These are phyloP conservation scores for Dactylorhiza incarnata DNA, from an alignment of 106 monocot species.

Conservation along the genomic window DNA sequence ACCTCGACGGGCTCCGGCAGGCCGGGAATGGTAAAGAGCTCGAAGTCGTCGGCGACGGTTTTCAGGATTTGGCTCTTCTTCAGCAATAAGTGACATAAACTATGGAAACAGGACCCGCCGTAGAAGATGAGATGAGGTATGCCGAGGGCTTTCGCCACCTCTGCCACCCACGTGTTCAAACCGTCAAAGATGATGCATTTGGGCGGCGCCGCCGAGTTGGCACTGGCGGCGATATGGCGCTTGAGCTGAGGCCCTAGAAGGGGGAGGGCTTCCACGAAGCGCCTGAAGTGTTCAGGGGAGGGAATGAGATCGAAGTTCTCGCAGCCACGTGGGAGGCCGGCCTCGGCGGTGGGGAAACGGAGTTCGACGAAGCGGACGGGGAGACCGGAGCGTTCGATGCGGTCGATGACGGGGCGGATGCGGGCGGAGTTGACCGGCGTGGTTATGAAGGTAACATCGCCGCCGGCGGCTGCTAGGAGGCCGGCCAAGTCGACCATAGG, in stretches of 20 bases:
- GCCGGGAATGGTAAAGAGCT: conserved; percentile 22
- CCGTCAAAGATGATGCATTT: conserved; percentile 28
- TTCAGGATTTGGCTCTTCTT: background rate
- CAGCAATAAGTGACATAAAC: conserved; percentile 3
- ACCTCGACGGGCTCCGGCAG: conserved; percentile 21
- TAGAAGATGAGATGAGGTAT: conserved; percentile 24
- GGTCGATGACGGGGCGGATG: conserved; percentile 1
- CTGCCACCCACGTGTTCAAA: conserved; percentile 14
- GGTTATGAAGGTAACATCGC: conserved; percentile 8
- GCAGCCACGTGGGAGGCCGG: conserved; percentile 6
- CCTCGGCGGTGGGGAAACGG: conserved; percentile 5
- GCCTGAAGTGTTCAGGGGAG: background rate
- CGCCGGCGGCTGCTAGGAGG: conserved; percentile 5
- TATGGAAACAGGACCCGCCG: conserved; percentile 17
- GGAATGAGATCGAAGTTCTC: conserved; percentile 13
- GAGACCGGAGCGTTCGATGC: background rate
- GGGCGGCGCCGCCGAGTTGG: too few relatives aligned
- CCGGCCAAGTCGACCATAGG: conserved; percentile 17
- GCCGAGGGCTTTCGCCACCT: too few relatives aligned
- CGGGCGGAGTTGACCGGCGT: conserved; percentile 15
- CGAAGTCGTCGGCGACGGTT: background rate
- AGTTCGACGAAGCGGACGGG: conserved; percentile 13
- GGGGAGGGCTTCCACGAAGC: conserved; percentile 12
- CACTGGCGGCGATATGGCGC: background rate
- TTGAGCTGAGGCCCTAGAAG: background rate